phyloP scores from a whole-genome alignment of 768 basidiomycete genomes.

The Boletus insuetus region DNA sequence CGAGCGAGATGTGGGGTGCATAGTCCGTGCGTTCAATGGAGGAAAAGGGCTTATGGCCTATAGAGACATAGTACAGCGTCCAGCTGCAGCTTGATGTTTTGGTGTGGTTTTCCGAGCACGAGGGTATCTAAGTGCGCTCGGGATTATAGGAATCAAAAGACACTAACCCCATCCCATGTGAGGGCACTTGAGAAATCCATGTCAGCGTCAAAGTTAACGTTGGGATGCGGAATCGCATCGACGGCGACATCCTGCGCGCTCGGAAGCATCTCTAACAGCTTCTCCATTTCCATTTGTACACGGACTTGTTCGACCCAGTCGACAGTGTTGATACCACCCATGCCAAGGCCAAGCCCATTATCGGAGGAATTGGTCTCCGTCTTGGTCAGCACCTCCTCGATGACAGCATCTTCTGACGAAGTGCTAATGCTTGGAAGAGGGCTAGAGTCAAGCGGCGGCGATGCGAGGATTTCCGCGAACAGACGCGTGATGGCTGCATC shows the following conservation, averaged over 20 bases:
- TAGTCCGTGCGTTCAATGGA: conserved; percentile 18
- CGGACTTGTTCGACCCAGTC: conserved; percentile 29
- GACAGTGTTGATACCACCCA: conserved; percentile 16
- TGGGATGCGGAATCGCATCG: too few relatives aligned
- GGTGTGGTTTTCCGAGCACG: conserved; percentile 4
- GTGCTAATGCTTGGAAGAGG: conserved; percentile 31
- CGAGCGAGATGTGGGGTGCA: conserved; percentile 12
- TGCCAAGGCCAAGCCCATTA: conserved; percentile 16
- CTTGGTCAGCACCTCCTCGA: conserved; percentile 26
- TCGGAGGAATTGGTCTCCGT: conserved; percentile 6
- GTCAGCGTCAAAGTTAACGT: conserved; percentile 21
- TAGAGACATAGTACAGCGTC: conserved; percentile 8
- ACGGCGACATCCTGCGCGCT: conserved; percentile 30
- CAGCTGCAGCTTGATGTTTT: conserved; percentile 16
- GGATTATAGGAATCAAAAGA: conserved; percentile 17
- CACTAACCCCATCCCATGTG: conserved; percentile 29
- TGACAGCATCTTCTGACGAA: conserved; percentile 31
- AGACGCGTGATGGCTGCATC: conserved; percentile 32
- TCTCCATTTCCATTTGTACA: conserved; percentile 59
- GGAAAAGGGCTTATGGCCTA: conserved; percentile 10
- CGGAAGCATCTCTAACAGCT: conserved; percentile 54
- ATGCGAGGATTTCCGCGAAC: conserved; percentile 36
- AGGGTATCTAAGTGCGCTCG: conserved; percentile 2
- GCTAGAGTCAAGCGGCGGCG: conserved; percentile 32
- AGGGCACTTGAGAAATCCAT: conserved; percentile 29